A percentile compares a stretch with the other conserved stretches of the same genome.
phyloP scores from a whole-genome alignment of 495 filamentous ascomycete species.

The Staphylotrichum longicolle region DNA sequence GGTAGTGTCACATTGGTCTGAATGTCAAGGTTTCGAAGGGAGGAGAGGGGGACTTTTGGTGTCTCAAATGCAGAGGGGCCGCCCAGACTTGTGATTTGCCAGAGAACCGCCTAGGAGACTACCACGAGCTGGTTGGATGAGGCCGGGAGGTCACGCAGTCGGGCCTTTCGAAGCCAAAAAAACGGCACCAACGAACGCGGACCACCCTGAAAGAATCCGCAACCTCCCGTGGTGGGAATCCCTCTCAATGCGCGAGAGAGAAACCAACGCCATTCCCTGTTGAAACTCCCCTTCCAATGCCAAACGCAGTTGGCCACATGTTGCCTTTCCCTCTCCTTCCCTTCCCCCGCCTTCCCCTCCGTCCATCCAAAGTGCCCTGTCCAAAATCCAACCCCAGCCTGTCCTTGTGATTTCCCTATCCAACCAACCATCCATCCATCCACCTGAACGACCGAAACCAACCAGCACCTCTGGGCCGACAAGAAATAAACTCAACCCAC shows the following conservation, averaged over 20 bases:
- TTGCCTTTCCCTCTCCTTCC: too few relatives aligned
- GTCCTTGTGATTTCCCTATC: constrained; percentile 14
- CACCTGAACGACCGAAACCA: background rate
- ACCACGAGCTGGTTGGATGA: background rate
- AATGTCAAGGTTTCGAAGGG: background rate
- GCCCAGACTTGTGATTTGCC: constrained; percentile 15
- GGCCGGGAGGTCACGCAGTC: background rate
- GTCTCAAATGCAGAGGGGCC: constrained; percentile 16
- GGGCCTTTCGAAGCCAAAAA: background rate
- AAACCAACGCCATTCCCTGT: too few relatives aligned
- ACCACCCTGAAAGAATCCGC: too few relatives aligned
- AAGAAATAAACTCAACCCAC: background rate
- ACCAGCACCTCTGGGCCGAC: background rate
- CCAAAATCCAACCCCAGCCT: background rate
- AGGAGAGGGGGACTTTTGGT: background rate
- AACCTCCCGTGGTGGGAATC: too few relatives aligned
- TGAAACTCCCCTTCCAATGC: too few relatives aligned
- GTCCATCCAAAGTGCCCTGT: too few relatives aligned
- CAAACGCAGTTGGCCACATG: too few relatives aligned
- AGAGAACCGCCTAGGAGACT: background rate
- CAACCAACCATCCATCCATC: background rate
- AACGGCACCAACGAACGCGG: too few relatives aligned
- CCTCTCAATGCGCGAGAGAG: background rate
- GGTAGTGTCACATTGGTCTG: background rate
- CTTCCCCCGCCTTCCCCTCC: too few relatives aligned